Evolutionary conservation across 2,329 filamentous ascomycete genomes (phyloP), one percentile per base, ranked within the genome.

Genomic region (Penicillium psychrosexuale): DNA sequence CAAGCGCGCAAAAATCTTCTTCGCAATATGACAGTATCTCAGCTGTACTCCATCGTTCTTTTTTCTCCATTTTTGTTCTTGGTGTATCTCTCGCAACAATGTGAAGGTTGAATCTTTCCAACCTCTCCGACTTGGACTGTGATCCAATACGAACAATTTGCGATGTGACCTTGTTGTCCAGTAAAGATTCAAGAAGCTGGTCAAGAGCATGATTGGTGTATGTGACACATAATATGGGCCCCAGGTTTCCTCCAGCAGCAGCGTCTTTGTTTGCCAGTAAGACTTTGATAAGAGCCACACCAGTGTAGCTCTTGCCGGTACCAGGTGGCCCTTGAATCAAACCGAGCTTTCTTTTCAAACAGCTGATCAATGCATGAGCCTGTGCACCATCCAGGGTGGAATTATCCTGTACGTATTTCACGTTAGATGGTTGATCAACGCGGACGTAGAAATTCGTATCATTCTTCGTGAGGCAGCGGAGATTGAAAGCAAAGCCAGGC

Each of bases 81-180:
- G 80, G 76, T 0, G 67, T 55, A n/a, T 67, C 75, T 27, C 53
- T 47, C 8, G 52, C 48, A 22, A 69, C 52, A 0, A 60, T 55
- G 0, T 77, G 71, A 6, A 88, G 75, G 51, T 83, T 86, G n/a
- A 80, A 65, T 0, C 65, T 63, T 8, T 79, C 63, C 0, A 89
- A 69, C 1, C 70, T 61, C 30, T 81, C 77, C 0, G 82, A 84
- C 55, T 84, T 83, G 1, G 79, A 84, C 15, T 78, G 77, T 0
- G 77, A 78, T 0, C 87, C 86, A 5, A 90, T 82, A 0, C 86
- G 83, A 27, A 89, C 78, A 27, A 89, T 76, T 6, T 82, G 62
- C 11, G 58, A 49, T 12, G 62, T 61, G 45, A 70, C 64, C 8
- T 64, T 42, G 22, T 63, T 60, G n/a, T 70, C 53, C 42, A 84